Evolutionary conservation across 2,329 filamentous ascomycete genomes (phyloP).

Genomic region (Diaporthe eres): DNA sequence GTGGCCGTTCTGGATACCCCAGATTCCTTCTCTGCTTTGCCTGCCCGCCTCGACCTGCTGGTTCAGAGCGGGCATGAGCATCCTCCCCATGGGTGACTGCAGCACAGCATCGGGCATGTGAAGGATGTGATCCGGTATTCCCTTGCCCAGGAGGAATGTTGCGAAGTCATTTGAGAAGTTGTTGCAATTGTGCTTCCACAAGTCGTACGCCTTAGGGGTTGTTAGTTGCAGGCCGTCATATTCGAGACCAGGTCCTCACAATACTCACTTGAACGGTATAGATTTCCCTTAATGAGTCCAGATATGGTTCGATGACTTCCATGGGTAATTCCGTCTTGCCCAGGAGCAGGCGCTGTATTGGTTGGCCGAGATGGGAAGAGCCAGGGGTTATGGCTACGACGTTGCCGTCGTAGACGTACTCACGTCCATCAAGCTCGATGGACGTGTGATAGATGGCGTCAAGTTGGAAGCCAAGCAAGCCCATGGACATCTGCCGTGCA

Average conservation of each 20-base stretch:
- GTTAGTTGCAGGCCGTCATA: constrained; percentile 6
- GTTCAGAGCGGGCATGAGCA: constrained; percentile 81
- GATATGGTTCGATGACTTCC: constrained; percentile 87
- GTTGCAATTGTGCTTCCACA: constrained; percentile 95
- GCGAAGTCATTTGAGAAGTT: constrained; percentile 96
- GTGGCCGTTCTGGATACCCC: constrained; percentile 61
- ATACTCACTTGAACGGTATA: constrained; percentile 82
- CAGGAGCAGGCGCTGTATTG: constrained; percentile 81
- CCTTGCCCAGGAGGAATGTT: constrained; percentile 89
- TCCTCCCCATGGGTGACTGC: constrained; percentile 87
- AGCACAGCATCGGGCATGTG: constrained; percentile 89
- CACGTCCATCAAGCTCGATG: constrained; percentile 84
- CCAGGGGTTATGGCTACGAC: constrained; percentile 87
- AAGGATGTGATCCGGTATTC: constrained; percentile 89
- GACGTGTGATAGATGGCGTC: constrained; percentile 97
- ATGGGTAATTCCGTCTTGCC: constrained; percentile 84
- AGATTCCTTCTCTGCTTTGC: constrained; percentile 59
- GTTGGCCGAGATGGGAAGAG: constrained; percentile 86
- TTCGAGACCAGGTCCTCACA: neutral
- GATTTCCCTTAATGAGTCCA: constrained; percentile 85
- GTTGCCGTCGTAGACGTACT: constrained; percentile 92
- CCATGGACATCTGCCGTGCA: constrained; percentile 68
- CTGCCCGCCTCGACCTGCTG: constrained; percentile 65
- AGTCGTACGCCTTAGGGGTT: constrained; percentile 80
- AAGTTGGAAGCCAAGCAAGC: constrained; percentile 72